Conservation (phyloP, 139 green algal genomes). For the Yamagishiella unicocca region DNA sequence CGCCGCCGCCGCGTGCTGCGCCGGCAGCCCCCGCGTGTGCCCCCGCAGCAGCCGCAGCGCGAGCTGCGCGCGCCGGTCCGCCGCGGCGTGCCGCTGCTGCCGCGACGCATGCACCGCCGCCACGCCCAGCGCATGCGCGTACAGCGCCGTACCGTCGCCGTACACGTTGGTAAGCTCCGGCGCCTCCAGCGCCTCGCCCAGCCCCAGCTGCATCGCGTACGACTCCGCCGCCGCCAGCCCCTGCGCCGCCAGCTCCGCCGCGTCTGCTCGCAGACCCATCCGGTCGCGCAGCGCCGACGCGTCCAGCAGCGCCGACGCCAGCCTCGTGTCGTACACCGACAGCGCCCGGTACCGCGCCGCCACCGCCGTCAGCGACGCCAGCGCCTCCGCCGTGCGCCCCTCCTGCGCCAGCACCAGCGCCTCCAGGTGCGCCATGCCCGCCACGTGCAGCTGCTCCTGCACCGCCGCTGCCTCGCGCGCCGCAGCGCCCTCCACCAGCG, state of each 20-base stretch:
- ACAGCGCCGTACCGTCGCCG: constrained; percentile 39
- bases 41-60: constrained; percentile 50
- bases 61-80: not conserved
- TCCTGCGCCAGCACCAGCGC: constrained; percentile 21
- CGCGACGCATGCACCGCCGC: not conserved
- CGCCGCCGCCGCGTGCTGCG: constrained; percentile 42
- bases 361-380: constrained; percentile 40
- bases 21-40: constrained; percentile 51
- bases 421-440: constrained; percentile 13
- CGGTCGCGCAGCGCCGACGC: constrained; percentile 43
- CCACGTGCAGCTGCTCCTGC: not conserved
- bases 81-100: constrained; percentile 2
- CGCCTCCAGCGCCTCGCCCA: constrained; percentile 46
- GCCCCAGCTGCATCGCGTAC: constrained; percentile 41
- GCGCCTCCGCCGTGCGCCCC: constrained; percentile 43
- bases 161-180: constrained; percentile 65
- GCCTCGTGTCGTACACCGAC: constrained; percentile 35
- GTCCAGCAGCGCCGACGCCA: constrained; percentile 41
- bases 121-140: constrained; percentile 30
- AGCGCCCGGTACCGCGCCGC: constrained; percentile 27
- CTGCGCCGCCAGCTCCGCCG: constrained; percentile 20
- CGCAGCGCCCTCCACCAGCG: not conserved
- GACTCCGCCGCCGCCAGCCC: constrained; percentile 8
- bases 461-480: constrained; percentile 2
- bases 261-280: constrained; percentile 44